Base-by-base conservation (phyloP, 495 filamentous ascomycete genomes). In the Penicillium angulare region DNA sequence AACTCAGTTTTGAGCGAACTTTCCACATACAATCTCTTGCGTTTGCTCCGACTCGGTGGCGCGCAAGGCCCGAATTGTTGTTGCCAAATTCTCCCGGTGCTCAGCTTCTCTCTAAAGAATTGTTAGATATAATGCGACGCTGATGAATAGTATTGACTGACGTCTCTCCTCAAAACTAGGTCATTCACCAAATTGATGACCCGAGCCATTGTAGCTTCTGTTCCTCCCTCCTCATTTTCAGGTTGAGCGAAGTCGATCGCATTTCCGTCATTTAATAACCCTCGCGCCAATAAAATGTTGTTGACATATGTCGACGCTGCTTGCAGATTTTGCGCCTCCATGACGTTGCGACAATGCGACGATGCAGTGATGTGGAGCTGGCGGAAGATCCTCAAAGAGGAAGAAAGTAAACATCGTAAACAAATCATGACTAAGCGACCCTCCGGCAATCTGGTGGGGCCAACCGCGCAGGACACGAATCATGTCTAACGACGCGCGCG, bases 231-330 rank as follows among this genome's bases (percentile, higher is more conserved):
- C 42, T 74, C 79, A 52, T 81, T 79, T 41, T 85, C 82, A 12
- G 90, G 89, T 24, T 81, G 71, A 52, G 88, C 84, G 65, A 97
- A 98, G 63, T 96, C 84, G 66, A 98, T 93, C 24, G 80, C 80
- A 49, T 82, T 78, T 56, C 90, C 88, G 84, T 88, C 86, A 61
- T 88, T 87, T 9, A 97, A 72, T 17, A 98, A 78, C 16, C 93
- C 93, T 33, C 93, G 84, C 3, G 92, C 90, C 27, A 96, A 81
- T 24, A 98, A 77, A 49, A 96, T 85, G 66, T 97, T 96, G 75
- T 98, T 98, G 72, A 98, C 87, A 71, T 97, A 97, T 39, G 84
- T 82, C 47, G 92, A 96, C 21, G 93, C 93, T 49, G 90, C 89
- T 57, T 86, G 82, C 38, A 97, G 74, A 70, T 88, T 92, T 48